phyloP scores from a whole-genome alignment of 202 grass and related monocot genomes.

The Cymbopogon flexuosus region DNA sequence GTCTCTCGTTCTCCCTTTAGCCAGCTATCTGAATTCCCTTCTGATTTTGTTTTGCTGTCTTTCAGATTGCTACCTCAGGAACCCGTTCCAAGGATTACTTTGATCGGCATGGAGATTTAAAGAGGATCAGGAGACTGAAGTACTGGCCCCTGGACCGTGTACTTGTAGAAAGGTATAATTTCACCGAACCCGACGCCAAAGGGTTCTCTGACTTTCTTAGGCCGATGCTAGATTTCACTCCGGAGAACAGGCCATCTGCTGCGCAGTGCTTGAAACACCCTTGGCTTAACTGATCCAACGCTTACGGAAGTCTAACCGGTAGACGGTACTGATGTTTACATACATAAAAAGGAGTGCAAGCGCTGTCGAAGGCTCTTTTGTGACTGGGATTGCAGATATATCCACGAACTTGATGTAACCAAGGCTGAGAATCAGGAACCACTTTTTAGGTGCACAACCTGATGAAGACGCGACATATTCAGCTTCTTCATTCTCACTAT shows the following conservation, averaged over 20 bases:
- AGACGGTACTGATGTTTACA: constrained; percentile 35
- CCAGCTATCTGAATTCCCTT: neutral
- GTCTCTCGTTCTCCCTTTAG: neutral
- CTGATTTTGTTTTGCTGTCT: constrained; percentile 10
- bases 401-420: neutral
- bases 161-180: constrained; percentile 64
- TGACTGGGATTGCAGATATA: neutral
- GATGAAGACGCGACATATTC: neutral
- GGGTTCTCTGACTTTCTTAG: constrained; percentile 57
- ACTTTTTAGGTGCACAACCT: neutral
- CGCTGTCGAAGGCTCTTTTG: neutral
- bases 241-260: constrained; percentile 64
- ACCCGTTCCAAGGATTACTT: constrained; percentile 77
- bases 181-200: constrained; percentile 42
- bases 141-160: constrained; percentile 59
- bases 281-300: constrained; percentile 51
- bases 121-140: constrained; percentile 66
- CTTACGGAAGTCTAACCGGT: constrained; percentile 8
- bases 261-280: constrained; percentile 59
- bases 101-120: constrained; percentile 73
- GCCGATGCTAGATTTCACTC: constrained; percentile 72
- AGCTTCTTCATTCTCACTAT: constrained; percentile 3
- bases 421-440: neutral
- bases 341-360: neutral
- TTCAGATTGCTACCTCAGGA: constrained; percentile 62